phyloP scores from a whole-genome alignment of 2,329 filamentous ascomycete genomes.

The Chaetomium sp. region DNA sequence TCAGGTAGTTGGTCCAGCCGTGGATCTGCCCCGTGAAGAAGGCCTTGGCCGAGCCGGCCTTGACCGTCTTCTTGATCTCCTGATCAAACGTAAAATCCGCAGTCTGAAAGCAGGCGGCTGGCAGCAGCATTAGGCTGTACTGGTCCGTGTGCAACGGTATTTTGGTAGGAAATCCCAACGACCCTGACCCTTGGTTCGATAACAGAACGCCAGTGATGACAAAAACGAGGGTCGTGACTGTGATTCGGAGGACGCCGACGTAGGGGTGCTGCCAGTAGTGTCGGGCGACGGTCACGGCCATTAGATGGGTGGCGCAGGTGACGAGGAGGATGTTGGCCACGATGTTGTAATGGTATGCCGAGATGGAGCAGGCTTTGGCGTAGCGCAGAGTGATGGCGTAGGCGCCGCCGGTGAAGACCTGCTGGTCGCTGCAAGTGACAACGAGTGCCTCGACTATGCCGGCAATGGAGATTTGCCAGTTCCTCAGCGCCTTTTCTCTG shows the following conservation, averaged over 20 bases:
- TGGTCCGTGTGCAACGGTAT: slow-evolving; percentile 31
- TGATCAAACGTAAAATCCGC: slow-evolving; percentile 11
- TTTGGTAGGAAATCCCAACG: slow-evolving; percentile 36
- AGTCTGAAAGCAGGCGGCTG: slow-evolving; percentile 41
- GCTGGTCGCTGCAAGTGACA: slow-evolving; percentile 42
- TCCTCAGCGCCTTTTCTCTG: slow-evolving; percentile 22
- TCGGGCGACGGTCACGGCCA: slow-evolving; percentile 40
- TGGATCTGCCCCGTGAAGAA: slow-evolving; percentile 28
- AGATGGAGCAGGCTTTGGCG: slow-evolving; percentile 40
- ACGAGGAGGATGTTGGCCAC: slow-evolving; percentile 43
- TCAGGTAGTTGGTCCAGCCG: slow-evolving; percentile 32
- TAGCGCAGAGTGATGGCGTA: slow-evolving; percentile 43
- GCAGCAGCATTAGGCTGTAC: slow-evolving; percentile 36
- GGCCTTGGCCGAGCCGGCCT: slow-evolving; percentile 8
- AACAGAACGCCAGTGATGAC: slow-evolving; percentile 40
- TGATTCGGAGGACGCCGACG: slow-evolving; percentile 39
- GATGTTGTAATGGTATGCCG: slow-evolving; percentile 45
- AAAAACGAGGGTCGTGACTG: slow-evolving; percentile 38
- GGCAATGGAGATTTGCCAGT: slow-evolving; percentile 32
- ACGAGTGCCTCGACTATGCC: slow-evolving; percentile 40
- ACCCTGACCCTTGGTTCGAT: slow-evolving; percentile 38
- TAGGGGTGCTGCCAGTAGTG: slow-evolving; percentile 42
- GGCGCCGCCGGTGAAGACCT: slow-evolving; percentile 44
- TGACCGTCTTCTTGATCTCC: slow-evolving; percentile 19
- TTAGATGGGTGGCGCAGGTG: slow-evolving; percentile 43